phyloP scores from a whole-genome alignment of 202 grass and related monocot species.

The Elaeis oleifera region DNA sequence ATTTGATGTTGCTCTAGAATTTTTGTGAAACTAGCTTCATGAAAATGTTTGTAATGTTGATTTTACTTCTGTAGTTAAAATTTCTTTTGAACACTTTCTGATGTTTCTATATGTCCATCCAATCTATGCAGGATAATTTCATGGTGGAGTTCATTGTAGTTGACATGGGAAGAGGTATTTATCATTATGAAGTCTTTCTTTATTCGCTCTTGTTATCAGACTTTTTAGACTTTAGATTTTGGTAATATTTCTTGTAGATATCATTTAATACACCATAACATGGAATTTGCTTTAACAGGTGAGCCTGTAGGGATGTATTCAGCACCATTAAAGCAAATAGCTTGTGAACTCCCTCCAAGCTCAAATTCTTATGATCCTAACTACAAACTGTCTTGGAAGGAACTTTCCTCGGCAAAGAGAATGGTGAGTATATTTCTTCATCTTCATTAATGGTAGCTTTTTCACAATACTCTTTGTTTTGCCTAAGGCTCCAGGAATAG shows the following conservation, averaged over 20 bases:
- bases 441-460: too few relatives aligned
- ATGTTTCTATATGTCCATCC: too few relatives aligned
- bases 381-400: constrained; percentile 63
- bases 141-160: constrained; percentile 66
- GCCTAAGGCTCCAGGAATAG: constrained; percentile 8
- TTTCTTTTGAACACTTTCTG: too few relatives aligned
- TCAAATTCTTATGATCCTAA: constrained; percentile 36
- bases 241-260: constrained; percentile 18
- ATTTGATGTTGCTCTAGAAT: too few relatives aligned
- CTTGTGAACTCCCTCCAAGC: constrained; percentile 38
- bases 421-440: constrained; percentile 26
- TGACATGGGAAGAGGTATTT: constrained; percentile 75
- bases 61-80: constrained; percentile 3
- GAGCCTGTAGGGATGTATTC: constrained; percentile 28
- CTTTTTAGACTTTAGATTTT: constrained; percentile 17
- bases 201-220: constrained; percentile 10
- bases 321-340: constrained; percentile 62
- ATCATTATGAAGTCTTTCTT: not conserved
- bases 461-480: not conserved
- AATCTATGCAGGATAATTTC: constrained; percentile 57
- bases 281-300: constrained; percentile 31
- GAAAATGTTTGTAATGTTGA: constrained; percentile 15
- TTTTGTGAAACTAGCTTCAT: too few relatives aligned
- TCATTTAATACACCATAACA: not conserved
- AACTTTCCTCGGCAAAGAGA: constrained; percentile 52